Base-by-base conservation (phyloP, 305 asterid genomes). In the Fraxinus paxiana region DNA sequence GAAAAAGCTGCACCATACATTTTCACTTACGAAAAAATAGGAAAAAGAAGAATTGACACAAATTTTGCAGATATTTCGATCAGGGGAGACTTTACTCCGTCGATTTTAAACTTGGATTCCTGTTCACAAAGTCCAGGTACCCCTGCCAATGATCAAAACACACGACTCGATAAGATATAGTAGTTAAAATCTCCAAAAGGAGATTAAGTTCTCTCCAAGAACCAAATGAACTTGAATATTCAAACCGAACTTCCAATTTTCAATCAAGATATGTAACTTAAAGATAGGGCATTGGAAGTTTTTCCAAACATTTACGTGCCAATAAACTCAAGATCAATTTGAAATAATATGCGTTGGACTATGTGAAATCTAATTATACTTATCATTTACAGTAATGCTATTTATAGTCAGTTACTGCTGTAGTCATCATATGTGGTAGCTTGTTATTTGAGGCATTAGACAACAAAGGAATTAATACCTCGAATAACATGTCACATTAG, bases 41-140 rank as follows among this genome's bases (percentile, higher is more conserved):
- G 6, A 26, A 26, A 24, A 13, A 65, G 0, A 22, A 20, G 13
- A 22, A 63, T 24, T 4, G 6, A 4, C 72, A 3, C 34, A 33
- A 63, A 9, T 63, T 63, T 10, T 56, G 35, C 73, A 65, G 37
- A 65, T 67, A 73, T 73, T 51, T 48, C 77, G 75, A 63, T 74
- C 35, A 26, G 34, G 33, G 30, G 70, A 26, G 26, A 15, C 46
- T 76, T 73, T 75, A 37, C 22, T 72, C 83, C 77, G 78, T 35
- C 51, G 80, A 73, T 76, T 75, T 76, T 74, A 69, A 77, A 15
- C 85, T 72, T 71, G 6, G 80, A 79, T 54, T 76, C 78, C 86
- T 72, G 78, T 83, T 83, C 74, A 80, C 86, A 33, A 76, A 88
- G 82, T 88, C 91, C 85, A 88, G 74, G 87, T 82, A 77, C 31